phyloP scores from a whole-genome alignment of 352 stramenopile species.

The Elongisporangium prolatum region DNA sequence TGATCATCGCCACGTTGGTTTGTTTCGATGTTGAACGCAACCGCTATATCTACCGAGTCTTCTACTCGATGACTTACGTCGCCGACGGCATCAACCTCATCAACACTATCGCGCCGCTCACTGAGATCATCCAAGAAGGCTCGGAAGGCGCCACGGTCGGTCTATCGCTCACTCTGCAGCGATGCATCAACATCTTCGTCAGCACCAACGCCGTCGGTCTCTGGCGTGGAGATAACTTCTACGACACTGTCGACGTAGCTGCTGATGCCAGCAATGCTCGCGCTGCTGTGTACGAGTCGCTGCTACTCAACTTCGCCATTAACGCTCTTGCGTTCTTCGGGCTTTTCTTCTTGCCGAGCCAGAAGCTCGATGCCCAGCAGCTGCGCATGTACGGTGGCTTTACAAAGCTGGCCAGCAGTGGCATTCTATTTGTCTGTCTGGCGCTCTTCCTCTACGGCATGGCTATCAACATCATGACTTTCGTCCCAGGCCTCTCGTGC shows the following conservation, averaged over 20 bases:
- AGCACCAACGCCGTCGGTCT: constrained; percentile 40
- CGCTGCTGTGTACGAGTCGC: constrained; percentile 43
- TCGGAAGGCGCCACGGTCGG: constrained; percentile 57
- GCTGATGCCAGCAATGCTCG: constrained; percentile 26
- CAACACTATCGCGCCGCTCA: constrained; percentile 52
- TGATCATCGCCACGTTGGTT: constrained; percentile 39
- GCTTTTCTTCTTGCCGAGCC: constrained; percentile 56
- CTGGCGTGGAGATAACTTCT: constrained; percentile 48
- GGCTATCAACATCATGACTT: constrained; percentile 29
- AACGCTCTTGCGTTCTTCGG: constrained; percentile 51
- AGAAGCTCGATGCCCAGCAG: constrained; percentile 72
- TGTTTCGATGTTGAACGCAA: constrained; percentile 38
- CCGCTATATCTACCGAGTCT: constrained; percentile 52
- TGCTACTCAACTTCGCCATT: constrained; percentile 46
- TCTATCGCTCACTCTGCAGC: constrained; percentile 53
- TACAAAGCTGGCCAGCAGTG: constrained; percentile 30
- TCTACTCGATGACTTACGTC: constrained; percentile 43
- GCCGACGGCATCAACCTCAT: constrained; percentile 48
- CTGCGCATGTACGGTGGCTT: constrained; percentile 66
- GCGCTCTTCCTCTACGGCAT: constrained; percentile 32
- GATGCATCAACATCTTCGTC: constrained; percentile 52
- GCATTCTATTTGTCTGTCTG: constrained; percentile 22
- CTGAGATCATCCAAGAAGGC: constrained; percentile 63
- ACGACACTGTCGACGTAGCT: constrained; percentile 22
- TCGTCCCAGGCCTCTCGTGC: constrained; percentile 29